Conservation (phyloP, 2,329 filamentous ascomycete species). For the Cercospora zeae-maydis region DNA sequence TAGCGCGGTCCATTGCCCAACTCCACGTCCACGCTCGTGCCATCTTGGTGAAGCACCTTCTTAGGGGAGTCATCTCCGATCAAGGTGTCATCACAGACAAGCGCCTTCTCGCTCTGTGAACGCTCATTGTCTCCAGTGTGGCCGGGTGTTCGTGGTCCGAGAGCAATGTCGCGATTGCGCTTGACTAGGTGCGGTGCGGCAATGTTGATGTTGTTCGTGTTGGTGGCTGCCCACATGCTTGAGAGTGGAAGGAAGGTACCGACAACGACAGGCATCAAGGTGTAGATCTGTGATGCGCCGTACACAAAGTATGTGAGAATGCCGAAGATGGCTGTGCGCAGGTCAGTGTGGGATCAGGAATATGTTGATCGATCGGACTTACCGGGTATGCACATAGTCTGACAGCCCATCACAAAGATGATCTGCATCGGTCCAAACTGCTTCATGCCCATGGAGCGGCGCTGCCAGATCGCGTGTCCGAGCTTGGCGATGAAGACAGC, state of each 20-base stretch:
- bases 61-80: conserved; percentile 20
- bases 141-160: conserved; percentile 15
- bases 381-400: conserved; percentile 65
- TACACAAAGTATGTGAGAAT: conserved; percentile 52
- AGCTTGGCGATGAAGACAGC: conserved; percentile 61
- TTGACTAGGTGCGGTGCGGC: conserved; percentile 25
- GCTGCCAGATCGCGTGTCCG: conserved; percentile 54
- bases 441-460: conserved; percentile 55
- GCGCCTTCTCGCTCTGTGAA: conserved; percentile 24
- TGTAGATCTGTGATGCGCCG: conserved; percentile 52
- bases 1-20: conserved; percentile 23
- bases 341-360: conserved; percentile 16
- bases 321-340: conserved; percentile 55
- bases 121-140: conserved; percentile 13
- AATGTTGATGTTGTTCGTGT: conserved; percentile 29
- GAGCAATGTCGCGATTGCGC: conserved; percentile 14
- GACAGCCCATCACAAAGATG: conserved; percentile 65
- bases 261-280: conserved; percentile 56
- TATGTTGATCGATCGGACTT: conserved; percentile 30
- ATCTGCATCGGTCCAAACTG: conserved; percentile 64
- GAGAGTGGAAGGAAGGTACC: conserved; percentile 63
- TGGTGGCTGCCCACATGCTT: conserved; percentile 59
- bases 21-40: conserved; percentile 25
- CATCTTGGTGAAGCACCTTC: conserved; percentile 16
- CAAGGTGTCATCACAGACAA: conserved; percentile 25